Evolutionary conservation across 768 basidiomycete genomes (phyloP), one percentile per base, ranked within the genome.

Genomic region (Phylloporus rhodoxanthus): DNA sequence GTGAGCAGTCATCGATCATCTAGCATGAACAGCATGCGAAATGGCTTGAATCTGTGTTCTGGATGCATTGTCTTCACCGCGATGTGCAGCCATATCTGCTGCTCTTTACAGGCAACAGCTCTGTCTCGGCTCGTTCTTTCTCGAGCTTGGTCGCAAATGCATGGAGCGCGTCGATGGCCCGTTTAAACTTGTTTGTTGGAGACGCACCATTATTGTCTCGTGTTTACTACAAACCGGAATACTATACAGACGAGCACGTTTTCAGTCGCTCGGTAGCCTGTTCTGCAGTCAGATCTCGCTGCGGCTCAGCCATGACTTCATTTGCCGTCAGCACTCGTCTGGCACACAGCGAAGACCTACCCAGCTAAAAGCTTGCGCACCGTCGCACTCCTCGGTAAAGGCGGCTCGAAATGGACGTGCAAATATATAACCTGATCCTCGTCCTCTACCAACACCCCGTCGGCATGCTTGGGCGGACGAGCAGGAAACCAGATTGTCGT

Each of bases 311-410:
- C 83, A 94, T 88, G 45, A 95, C 70, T 67, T 96, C 93, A 57
- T 6, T 5, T 17, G 14, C 3, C 32, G 43, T 58, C 45, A 53
- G 43, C 45, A 25, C n/a, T 15, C 13, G 2, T 52, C 14, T 25
- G 0, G 23, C 2, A 44, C 15, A 45, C 38, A 39, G 10, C 0
- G 52, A 8, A 17, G 5, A 70, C 83, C 45, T 56, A 89, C 85
- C 92, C 93, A 26, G 93, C 93, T 17, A 94, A 65, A 71, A 94
- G 94, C 67, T 96, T 96, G 56, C 82, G 77, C 21, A 95, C 82
- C 42, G 75, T 85, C 6, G 91, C 84, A 60, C 82, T 91, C 40
- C 93, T 70, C 52, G 95, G 66, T 47, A 95, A 69, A 10, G 93
- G 92, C 1, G 93, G 92, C 33, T 83, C 76, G 56, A 94, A 93